Evolutionary conservation across 208 protist genomes (phyloP).

Genomic region (Leishmania turanica): DNA sequence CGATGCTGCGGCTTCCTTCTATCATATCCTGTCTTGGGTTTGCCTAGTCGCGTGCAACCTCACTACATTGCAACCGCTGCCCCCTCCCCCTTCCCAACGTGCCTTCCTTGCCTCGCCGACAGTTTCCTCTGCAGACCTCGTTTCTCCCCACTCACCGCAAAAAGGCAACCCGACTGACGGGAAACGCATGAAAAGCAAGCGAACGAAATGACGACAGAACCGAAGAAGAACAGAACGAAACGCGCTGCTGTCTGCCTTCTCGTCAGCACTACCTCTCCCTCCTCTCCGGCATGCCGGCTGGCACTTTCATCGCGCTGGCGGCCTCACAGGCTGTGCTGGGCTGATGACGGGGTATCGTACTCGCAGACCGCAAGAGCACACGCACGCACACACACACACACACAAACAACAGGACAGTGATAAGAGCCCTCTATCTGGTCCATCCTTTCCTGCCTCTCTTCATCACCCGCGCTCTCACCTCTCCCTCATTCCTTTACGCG

Average conservation of each 20-base stretch:
- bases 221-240: not conserved
- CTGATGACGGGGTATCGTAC: no score
- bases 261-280: not conserved
- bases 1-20: not conserved
- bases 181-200: no score
- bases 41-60: not conserved
- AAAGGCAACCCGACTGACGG: no score
- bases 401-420: no score
- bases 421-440: no score
- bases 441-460: not conserved
- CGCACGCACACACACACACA: no score
- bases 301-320: no score
- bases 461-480: not conserved
- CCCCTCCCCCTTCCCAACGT: not conserved
- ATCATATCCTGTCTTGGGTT: not conserved
- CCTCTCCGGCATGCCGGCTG: not conserved
- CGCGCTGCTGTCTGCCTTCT: not conserved
- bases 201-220: not conserved
- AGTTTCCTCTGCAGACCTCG: not conserved
- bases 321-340: no score
- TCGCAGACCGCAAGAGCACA: no score
- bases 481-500: not conserved
- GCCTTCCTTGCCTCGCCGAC: not conserved
- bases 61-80: not conserved
- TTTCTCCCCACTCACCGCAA: not conserved